Percentiles rank a stretch among this genome's conserved stretches.
phyloP scores from a whole-genome alignment of 164 flowering plant genomes.

The Litsea cubeba region DNA sequence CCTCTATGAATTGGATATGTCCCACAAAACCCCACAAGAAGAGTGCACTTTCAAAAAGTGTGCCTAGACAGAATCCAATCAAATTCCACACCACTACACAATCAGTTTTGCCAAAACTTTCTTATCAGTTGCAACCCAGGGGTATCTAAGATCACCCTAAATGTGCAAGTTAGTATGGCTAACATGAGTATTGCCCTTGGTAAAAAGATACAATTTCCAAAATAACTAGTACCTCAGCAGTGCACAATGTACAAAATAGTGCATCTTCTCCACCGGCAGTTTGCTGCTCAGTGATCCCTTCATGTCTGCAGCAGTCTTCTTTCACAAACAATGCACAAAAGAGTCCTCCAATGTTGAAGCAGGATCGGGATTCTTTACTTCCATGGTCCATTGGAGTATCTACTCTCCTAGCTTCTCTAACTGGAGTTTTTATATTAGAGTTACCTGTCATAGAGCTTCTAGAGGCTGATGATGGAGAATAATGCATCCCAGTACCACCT shows the following conservation, averaged over 20 bases:
- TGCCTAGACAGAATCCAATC: too few species aligned
- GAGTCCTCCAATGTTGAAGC: conserved; percentile 39
- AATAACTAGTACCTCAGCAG: conserved; percentile 70
- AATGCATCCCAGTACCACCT: conserved; percentile 21
- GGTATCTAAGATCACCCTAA: neutral
- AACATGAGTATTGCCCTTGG: neutral
- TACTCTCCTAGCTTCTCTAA: conserved; percentile 26
- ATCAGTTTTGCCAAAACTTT: neutral
- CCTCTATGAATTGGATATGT: too few species aligned
- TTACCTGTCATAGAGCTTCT: conserved; percentile 56
- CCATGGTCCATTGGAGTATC: conserved; percentile 20
- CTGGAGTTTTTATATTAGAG: conserved; percentile 50
- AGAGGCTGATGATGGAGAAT: conserved; percentile 64
- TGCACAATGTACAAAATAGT: conserved; percentile 91
- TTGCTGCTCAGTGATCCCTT: conserved; percentile 39
- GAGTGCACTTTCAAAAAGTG: too few species aligned
- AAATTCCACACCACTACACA: neutral
- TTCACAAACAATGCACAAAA: conserved; percentile 66
- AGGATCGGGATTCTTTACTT: conserved; percentile 29
- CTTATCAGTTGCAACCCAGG: neutral
- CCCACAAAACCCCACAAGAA: too few species aligned
- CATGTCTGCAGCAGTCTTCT: conserved; percentile 75
- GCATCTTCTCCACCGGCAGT: conserved; percentile 60
- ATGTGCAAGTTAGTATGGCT: neutral
- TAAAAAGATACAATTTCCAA: too few species aligned